These are phyloP conservation scores for Candida patagonica DNA, from an alignment of 805 yeast species.

Conservation along the genomic window DNA sequence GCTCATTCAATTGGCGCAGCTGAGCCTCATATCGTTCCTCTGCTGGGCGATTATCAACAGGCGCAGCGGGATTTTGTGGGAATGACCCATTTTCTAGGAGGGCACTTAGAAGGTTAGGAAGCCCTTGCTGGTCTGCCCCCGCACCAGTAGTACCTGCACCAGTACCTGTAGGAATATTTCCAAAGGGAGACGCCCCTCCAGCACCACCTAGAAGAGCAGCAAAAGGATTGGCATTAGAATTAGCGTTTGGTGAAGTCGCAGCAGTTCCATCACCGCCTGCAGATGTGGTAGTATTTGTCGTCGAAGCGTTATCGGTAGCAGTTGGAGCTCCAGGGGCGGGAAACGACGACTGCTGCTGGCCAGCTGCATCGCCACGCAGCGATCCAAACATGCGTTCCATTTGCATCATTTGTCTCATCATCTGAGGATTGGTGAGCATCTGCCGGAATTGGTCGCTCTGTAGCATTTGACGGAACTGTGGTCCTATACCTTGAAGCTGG, in stretches of 20 bases:
- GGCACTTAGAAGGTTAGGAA: too few species aligned
- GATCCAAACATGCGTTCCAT: slow-evolving; percentile 52
- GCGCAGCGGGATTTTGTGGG: slow-evolving; percentile 33
- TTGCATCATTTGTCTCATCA: slow-evolving; percentile 73
- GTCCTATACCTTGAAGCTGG: slow-evolving; percentile 72
- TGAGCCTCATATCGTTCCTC: slow-evolving; percentile 70
- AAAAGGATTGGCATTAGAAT: slow-evolving; percentile 39
- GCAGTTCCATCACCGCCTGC: slow-evolving; percentile 16
- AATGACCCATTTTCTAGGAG: too few species aligned
- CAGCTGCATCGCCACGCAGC: slow-evolving; percentile 24
- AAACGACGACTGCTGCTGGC: slow-evolving; percentile 13
- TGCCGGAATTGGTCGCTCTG: slow-evolving; percentile 78
- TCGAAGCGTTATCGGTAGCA: slow-evolving; percentile 13
- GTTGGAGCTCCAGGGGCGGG: slow-evolving; percentile 26
- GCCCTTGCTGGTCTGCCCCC: slow-evolving; percentile 25
- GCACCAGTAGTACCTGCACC: slow-evolving; percentile 16
- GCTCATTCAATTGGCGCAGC: slow-evolving; percentile 66
- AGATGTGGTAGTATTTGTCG: slow-evolving; percentile 10
- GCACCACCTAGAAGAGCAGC: slow-evolving; percentile 35
- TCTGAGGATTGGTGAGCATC: slow-evolving; percentile 74
- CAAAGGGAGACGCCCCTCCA: too few species aligned
- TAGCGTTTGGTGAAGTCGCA: too few species aligned
- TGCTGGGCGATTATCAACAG: slow-evolving; percentile 62
- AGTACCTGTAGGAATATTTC: slow-evolving; percentile 32
- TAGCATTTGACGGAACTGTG: slow-evolving; percentile 76